Evolutionary conservation across 345 rosid species (phyloP).

Genomic region (Chamaenerion angustifolium): DNA sequence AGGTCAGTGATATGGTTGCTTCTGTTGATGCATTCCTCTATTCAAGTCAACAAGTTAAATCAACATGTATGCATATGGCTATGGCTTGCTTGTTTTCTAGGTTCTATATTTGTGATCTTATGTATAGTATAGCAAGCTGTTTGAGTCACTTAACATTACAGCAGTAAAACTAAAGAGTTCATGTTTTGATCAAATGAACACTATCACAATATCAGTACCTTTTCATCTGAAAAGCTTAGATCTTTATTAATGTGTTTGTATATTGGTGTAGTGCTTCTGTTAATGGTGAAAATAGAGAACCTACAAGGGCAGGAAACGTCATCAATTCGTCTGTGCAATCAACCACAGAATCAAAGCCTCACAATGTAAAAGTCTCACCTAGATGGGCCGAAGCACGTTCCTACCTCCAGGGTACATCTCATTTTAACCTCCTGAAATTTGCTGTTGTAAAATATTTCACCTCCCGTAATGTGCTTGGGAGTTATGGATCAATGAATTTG

Average conservation of each 20-base stretch:
- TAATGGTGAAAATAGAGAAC: constrained; percentile 17
- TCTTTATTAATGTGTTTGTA: no score
- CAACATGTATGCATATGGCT: no score
- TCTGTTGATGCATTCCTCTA: not conserved
- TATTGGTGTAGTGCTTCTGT: constrained; percentile 19
- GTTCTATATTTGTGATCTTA: no score
- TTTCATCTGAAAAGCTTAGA: not conserved
- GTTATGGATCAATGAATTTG: no score
- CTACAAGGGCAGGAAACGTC: constrained; percentile 13
- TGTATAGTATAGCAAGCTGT: no score
- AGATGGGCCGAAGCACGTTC: constrained; percentile 8
- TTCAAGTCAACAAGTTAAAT: no score
- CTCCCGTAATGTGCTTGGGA: no score
- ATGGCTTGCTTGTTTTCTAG: no score
- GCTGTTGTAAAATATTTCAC: no score
- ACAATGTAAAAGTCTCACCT: constrained; percentile 16
- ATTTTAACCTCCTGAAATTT: no score
- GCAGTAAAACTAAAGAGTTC: no score
- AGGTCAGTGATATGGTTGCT: constrained; percentile 12
- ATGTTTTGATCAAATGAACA: not conserved
- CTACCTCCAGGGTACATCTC: not conserved
- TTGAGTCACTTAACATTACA: no score
- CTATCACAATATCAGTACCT: not conserved
- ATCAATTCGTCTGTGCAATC: constrained; percentile 13
- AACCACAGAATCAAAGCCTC: constrained; percentile 12